These are phyloP conservation scores for Geotrichum aggregatum DNA, from an alignment of 1,139 yeast species.

Conservation along the genomic window DNA sequence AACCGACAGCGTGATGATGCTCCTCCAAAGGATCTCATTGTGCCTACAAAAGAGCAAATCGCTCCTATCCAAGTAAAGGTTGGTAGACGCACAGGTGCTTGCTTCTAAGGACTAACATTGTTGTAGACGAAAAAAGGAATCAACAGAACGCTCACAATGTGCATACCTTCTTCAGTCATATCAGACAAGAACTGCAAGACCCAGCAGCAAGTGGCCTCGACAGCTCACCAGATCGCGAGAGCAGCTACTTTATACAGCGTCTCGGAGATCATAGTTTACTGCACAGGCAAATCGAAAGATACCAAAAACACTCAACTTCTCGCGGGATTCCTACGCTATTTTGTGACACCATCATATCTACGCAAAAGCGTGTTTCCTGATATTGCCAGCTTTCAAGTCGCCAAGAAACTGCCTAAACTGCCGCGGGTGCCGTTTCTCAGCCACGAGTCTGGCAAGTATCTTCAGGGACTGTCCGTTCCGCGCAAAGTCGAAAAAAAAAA, in stretches of 20 bases:
- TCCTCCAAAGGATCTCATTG: no score
- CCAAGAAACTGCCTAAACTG: conserved; percentile 65
- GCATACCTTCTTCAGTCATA: conserved; percentile 63
- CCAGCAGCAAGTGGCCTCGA: conserved; percentile 66
- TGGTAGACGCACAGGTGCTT: no score
- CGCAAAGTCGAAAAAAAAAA: conserved; percentile 45
- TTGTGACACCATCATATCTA: conserved; percentile 82
- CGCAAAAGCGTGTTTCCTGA: conserved; percentile 58
- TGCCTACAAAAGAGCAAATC: no score
- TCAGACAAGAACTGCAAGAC: conserved; percentile 53
- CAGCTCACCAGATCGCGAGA: conserved; percentile 74
- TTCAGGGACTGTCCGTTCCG: conserved; percentile 71
- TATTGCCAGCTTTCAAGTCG: conserved; percentile 55
- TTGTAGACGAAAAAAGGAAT: conserved; percentile 6
- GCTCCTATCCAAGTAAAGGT: no score
- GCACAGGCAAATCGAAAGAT: conserved; percentile 24
- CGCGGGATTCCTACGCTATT: conserved; percentile 72
- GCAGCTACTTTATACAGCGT: conserved; percentile 66
- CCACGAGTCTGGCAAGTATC: conserved; percentile 38
- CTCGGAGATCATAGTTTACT: conserved; percentile 64
- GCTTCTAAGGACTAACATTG: no score
- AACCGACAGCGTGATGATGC: no score
- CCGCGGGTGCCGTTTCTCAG: conserved; percentile 72
- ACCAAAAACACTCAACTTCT: conserved; percentile 35
- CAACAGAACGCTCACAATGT: conserved; percentile 35